Base-by-base conservation (phyloP, 176 grass and related monocot genomes). In the Saccharum spontaneum region DNA sequence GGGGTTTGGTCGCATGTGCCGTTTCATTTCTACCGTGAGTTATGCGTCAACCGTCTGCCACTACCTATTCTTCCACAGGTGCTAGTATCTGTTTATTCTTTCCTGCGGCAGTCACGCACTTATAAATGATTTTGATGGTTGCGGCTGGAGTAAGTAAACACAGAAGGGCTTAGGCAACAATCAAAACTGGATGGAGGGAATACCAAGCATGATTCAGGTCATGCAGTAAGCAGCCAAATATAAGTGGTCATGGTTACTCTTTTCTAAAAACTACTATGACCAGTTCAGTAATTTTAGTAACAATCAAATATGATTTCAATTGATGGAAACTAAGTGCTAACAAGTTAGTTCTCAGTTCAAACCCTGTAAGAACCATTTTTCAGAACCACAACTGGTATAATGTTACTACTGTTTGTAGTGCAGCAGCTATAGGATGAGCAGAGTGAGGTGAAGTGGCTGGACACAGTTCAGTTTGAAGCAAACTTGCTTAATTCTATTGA, bases 241-340 rank as follows among this genome's bases (percentile, higher is more conserved):
- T 26, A 78, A 45, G 50, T 48, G 5, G 77, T 78, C 38, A 46
- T 78, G 33, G 45, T 10, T 26, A 26, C 39, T 77, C 54, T 77
- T 77, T 69, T 63, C 69, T 46, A 11, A 46, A 71, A 71, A 85
- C 65, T 79, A 61, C 75, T 79, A 61, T 71, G 18, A 8, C 26
- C 13, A 76, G 36, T 76, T 67, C 61, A 54, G 13, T 24, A 52
- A 23, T 55, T 69, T 45, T 31, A 71, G 34, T n/a, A 78, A 61
- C 41, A 78, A 79, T 71, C 38, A 34, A 80, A 80, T 9, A 26
- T 86, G 57, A 52, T 73, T 71, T 43, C 46, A 18, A 37, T 63
- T 41, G 71, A 65, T 84, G 83, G 65, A 66, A 69, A 69, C 36
- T 55, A 55, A 81, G 14, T 31, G 3, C 4, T 69, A 37, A 69